Conservation (phyloP, 805 yeast species). For the Metschnikowia continentalis region DNA sequence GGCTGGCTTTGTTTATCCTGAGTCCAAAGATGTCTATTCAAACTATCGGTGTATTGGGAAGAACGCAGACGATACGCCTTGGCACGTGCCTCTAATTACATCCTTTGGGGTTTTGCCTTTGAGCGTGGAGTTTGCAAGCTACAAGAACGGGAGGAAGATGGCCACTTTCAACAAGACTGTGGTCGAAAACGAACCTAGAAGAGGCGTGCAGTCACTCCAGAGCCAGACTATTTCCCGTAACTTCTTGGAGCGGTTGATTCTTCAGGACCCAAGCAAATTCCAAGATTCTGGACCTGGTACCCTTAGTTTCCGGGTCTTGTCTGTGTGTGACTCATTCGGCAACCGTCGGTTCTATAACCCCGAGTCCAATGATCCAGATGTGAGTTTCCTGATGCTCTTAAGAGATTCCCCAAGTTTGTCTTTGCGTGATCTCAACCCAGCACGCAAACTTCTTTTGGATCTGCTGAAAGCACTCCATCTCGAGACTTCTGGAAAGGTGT, state of each 20-base stretch:
- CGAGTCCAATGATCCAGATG: constrained; percentile 32
- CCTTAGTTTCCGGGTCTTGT: constrained; percentile 33
- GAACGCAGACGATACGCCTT: constrained; percentile 38
- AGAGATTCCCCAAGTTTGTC: constrained; percentile 23
- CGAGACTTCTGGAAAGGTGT: constrained; percentile 5
- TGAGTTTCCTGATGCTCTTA: constrained; percentile 27
- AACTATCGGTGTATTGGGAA: constrained; percentile 52
- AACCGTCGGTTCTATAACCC: constrained; percentile 33
- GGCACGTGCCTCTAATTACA: constrained; percentile 44
- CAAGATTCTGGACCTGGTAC: constrained; percentile 17
- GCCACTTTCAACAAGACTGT: constrained; percentile 24
- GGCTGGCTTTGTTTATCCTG: constrained; percentile 48
- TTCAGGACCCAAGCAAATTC: constrained; percentile 25
- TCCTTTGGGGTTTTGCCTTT: constrained; percentile 76
- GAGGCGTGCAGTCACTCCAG: constrained; percentile 14
- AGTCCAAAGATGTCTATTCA: constrained; percentile 16
- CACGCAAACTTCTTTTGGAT: constrained; percentile 23
- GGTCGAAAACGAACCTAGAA: constrained; percentile 20
- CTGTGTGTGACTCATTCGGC: constrained; percentile 33
- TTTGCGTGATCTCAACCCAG: constrained; percentile 20
- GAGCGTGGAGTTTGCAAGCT: constrained; percentile 23
- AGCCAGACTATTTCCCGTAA: constrained; percentile 26
- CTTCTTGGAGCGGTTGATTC: constrained; percentile 31
- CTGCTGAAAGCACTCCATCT: constrained; percentile 29
- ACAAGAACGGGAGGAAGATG: constrained; percentile 23